Evolutionary conservation across 352 stramenopile species (phyloP).

Genomic region (Globisporangium mamillatum): DNA sequence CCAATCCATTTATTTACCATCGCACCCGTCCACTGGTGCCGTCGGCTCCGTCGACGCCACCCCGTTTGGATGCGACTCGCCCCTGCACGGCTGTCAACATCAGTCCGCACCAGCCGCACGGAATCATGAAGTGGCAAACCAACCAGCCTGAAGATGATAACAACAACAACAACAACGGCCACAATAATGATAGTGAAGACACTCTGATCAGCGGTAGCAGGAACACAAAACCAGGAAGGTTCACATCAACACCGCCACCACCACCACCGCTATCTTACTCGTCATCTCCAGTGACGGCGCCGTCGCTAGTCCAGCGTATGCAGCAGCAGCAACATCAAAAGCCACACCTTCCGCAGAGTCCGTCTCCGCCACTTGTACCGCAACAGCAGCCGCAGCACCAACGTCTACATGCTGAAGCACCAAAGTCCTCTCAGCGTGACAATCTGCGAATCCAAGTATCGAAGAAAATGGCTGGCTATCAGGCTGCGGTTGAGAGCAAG

Average conservation of each 20-base stretch:
- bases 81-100: slow-evolving; percentile 15
- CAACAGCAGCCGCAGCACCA: slow-evolving; percentile 11
- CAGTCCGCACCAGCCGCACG: slow-evolving; percentile 24
- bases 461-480: slow-evolving; percentile 64
- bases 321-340: neutral
- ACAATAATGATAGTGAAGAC: neutral
- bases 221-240: neutral
- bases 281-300: slow-evolving; percentile 25
- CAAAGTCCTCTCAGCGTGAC: slow-evolving; percentile 32
- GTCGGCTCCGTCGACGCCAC: slow-evolving; percentile 21
- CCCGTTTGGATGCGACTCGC: slow-evolving; percentile 18
- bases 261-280: slow-evolving; percentile 35
- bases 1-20: slow-evolving; percentile 20
- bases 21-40: slow-evolving; percentile 25
- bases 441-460: slow-evolving; percentile 74
- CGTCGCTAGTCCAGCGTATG: slow-evolving; percentile 10
- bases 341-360: slow-evolving; percentile 14
- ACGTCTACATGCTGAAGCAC: neutral
- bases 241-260: neutral
- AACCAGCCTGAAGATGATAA: slow-evolving; percentile 10
- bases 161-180: neutral
- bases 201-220: neutral
- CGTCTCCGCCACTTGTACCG: slow-evolving; percentile 3
- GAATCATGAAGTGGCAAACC: slow-evolving; percentile 20
- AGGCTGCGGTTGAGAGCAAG: slow-evolving; percentile 3